Conservation (phyloP, 1,284 basidiomycete species). For the Cutaneotrichosporon cutaneum region DNA sequence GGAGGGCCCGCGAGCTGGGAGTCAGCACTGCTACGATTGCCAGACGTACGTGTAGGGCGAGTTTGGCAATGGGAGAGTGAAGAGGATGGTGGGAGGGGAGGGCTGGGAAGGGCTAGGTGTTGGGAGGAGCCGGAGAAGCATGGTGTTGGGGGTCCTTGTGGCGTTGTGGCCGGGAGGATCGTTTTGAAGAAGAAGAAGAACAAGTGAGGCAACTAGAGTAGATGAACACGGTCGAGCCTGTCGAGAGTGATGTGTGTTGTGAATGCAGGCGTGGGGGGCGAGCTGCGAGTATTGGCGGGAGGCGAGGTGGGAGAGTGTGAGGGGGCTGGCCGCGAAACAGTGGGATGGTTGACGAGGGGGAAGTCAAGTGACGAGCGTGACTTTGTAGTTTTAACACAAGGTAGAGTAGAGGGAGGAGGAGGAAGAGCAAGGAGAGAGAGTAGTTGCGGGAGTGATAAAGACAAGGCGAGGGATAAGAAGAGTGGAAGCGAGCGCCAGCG, state of each 20-base stretch:
- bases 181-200: neutral
- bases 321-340: neutral
- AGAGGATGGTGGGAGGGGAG: conserved; percentile 66
- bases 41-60: conserved; percentile 56
- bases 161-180: neutral
- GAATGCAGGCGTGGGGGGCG: neutral
- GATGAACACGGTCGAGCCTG: neutral
- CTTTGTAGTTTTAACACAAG: neutral
- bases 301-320: conserved; percentile 3
- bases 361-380: neutral
- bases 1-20: conserved; percentile 40
- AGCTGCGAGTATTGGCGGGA: neutral
- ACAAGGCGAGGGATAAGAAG: neutral
- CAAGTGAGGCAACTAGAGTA: neutral
- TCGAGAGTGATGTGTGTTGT: neutral
- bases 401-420: neutral
- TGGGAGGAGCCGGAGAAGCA: conserved; percentile 69
- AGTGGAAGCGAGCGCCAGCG: neutral
- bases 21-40: neutral
- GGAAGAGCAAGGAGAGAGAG: neutral
- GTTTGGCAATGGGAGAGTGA: conserved; percentile 63
- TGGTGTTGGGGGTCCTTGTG: conserved; percentile 39
- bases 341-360: neutral
- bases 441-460: neutral
- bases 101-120: conserved; percentile 56